Evolutionary conservation across 768 basidiomycete species (phyloP).

Genomic region (Boletus rex-veris): DNA sequence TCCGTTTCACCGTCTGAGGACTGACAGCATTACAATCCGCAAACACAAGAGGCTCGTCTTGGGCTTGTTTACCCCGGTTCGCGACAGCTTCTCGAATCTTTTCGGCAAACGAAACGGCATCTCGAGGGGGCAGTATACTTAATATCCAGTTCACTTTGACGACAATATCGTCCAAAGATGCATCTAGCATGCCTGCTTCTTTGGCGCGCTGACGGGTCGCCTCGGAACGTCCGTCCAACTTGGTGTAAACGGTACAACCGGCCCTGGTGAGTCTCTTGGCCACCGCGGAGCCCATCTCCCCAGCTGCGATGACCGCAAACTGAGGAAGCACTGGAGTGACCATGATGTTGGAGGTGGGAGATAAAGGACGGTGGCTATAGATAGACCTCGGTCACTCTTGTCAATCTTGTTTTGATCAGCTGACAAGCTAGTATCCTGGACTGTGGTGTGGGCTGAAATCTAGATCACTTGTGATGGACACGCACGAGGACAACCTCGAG

Average conservation of each 20-base stretch:
- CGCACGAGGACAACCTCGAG: conserved; percentile 11
- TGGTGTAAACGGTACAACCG: conserved; percentile 55
- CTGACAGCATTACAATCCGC: conserved; percentile 60
- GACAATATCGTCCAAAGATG: conserved; percentile 37
- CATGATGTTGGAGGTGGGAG: conserved; percentile 16
- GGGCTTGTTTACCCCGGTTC: background rate
- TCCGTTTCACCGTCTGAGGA: conserved; percentile 45
- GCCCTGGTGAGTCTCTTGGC: conserved; percentile 43
- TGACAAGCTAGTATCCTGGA: too few species aligned
- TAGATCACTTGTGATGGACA: conserved; percentile 12
- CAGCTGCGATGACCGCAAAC: conserved; percentile 52
- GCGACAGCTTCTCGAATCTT: conserved; percentile 14
- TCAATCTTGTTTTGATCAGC: too few species aligned
- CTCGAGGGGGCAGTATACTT: conserved; percentile 56
- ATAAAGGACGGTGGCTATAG: conserved; percentile 4
- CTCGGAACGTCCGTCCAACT: conserved; percentile 51
- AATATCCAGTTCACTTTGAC: conserved; percentile 43
- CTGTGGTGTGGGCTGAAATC: conserved; percentile 11
- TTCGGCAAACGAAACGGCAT: conserved; percentile 45
- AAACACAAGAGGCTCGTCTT: conserved; percentile 33
- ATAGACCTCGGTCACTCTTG: conserved; percentile 11
- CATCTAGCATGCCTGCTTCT: conserved; percentile 49
- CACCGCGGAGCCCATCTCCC: conserved; percentile 59
- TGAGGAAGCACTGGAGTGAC: conserved; percentile 11
- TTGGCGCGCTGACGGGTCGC: conserved; percentile 46